Evolutionary conservation across 805 yeast species (phyloP), one percentile per base, ranked within the genome.

Genomic region (Metschnikowia proteae): DNA sequence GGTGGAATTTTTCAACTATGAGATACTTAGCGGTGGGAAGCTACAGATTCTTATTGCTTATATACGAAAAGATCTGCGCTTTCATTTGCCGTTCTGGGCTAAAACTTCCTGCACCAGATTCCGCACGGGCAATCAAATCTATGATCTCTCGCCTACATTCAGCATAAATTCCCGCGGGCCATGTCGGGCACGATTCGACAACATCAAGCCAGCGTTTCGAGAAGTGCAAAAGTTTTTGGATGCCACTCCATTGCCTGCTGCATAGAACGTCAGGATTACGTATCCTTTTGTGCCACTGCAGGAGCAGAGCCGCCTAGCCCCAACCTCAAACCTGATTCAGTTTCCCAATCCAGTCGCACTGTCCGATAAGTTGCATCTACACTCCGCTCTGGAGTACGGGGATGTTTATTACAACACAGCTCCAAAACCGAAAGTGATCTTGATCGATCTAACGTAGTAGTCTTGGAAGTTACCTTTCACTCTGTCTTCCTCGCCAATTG

Each of bases 341-440:
- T 13, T 38, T 9, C 22, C 30, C 13, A 26, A n/a, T n/a, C 8
- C 25, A 28, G 32, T 38, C 31, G 25, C 25, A 28, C 5, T 17
- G 3, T 38, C 25, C 25, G 32, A 27, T 6, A 38, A 9, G 23
- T 27, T 9, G 32, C 31, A 27, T 23, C 41, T 38, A 9, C 40
- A 37, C 8, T 37, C 22, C 22, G 26, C 26, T 26, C 25, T 17
- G 3, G n/a, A 37, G 10, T 36, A n/a, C 29, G 11, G n/a, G 22
- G 8, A 3, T 1, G 7, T 26, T 27, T 10, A n/a, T 53, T 71
- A 88, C 58, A 89, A 73, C 10, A 89, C 95, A n/a, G 94, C 88
- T 13, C 98, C 98, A 65, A 88, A 91, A 1, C 99, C 99, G 67
- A 94, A 94, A 0, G 97, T 86, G 38, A 88, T 64, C 71, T 90